Evolutionary conservation across 345 rosid genomes (phyloP), one percentile per base, ranked within the genome.

Genomic region (Eucalyptus curtisii): DNA sequence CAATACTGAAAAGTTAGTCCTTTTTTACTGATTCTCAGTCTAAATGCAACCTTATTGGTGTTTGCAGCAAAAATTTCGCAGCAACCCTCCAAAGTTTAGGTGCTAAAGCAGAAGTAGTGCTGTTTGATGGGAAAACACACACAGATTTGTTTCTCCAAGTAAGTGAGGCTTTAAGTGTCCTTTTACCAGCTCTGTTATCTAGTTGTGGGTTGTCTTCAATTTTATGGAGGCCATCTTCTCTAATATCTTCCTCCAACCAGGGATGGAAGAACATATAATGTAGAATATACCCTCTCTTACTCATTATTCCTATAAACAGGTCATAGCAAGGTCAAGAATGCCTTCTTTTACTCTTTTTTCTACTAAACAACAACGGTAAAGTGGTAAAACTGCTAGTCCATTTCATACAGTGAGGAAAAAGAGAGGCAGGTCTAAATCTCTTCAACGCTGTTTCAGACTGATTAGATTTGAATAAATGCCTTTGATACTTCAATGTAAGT

Each of bases 101-200:
- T 76, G 98, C 92, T 81, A 90, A 93, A 86, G 95, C 95, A 13
- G 95, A 95, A 48, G 45, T 95, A 42, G 91, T 95, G 80, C 86
- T 97, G 85, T 96, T 95, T 76, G 86, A 94, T 42, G 99, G 98
- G 89, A 98, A 98, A 91, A 92, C 97, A 86, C 99, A 97, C 89
- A 98, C 99, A 4, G 99, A 98, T 90, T 91, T 98, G 89, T 98
- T 98, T 91, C 95, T 98, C 89, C 99, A 97, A 94, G 99, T 96
- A 90, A 92, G 92, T 91, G 71, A 57, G 82, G 25, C 8, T 89
- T 55, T 17, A 15, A 57, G 76, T 64, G 66, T 84, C 45, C 53
- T 49, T 49, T 88, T 33, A 79, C n/a, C 68, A 86, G 24, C 31
- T 86, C 61, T 11, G 52, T 11, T 55, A 31, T 49, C 61, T 86